phyloP scores from a whole-genome alignment of 768 basidiomycete genomes.

The Gyrodon lividus region DNA sequence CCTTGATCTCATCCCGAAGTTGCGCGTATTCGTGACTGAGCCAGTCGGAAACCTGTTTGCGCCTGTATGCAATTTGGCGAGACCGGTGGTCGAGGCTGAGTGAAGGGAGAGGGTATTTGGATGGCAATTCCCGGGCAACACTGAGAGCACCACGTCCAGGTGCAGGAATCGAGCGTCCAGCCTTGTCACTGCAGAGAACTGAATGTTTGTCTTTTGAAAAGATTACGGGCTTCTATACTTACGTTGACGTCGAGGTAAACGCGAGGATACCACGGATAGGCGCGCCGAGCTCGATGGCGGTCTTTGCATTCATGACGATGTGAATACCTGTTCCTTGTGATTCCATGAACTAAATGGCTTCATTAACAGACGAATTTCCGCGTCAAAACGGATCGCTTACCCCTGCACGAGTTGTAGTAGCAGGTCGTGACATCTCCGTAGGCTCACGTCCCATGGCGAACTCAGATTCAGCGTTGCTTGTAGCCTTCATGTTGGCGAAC shows the following conservation, averaged over 20 bases:
- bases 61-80: conserved; percentile 93
- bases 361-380: conserved; percentile 1
- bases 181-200: conserved; percentile 75
- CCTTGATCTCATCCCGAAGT: conserved; percentile 76
- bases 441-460: conserved; percentile 99
- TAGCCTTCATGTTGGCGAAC: conserved; percentile 99
- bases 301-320: conserved; percentile 95
- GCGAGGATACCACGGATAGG: conserved; percentile 92
- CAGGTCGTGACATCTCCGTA: conserved; percentile 97
- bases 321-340: conserved; percentile 96
- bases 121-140: conserved; percentile 81
- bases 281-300: conserved; percentile 90
- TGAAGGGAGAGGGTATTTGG: conserved; percentile 74
- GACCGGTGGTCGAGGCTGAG: conserved; percentile 87
- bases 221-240: conserved; percentile 31
- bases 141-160: conserved; percentile 92
- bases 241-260: conserved; percentile 96
- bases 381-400: conserved; percentile 42
- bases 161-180: conserved; percentile 95
- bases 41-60: conserved; percentile 94
- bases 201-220: conserved; percentile 1
- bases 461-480: conserved; percentile 94
- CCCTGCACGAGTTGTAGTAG: conserved; percentile 93
- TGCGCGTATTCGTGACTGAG: conserved; percentile 83
- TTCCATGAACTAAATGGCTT: conserved; percentile 80